A percentile compares a stretch with the other conserved stretches of the same genome.
phyloP scores from a whole-genome alignment of 1,139 yeast genomes.

The Candida albicans region DNA sequence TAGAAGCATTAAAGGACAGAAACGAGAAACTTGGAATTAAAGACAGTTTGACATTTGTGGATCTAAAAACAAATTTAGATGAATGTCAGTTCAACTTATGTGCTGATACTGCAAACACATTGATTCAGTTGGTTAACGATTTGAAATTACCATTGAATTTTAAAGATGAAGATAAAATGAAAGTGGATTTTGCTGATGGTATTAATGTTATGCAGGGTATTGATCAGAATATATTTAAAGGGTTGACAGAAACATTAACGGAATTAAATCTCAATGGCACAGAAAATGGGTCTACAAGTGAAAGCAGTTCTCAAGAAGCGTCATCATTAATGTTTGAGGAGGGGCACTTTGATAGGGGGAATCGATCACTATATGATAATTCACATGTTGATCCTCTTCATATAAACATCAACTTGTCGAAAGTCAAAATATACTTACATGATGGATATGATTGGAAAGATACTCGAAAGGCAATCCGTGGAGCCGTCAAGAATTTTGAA shows the following conservation, averaged over 20 bases:
- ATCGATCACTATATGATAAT: slow-evolving; percentile 2
- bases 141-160: slow-evolving; percentile 66
- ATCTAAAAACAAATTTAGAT: slow-evolving; percentile 51
- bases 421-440: slow-evolving; percentile 54
- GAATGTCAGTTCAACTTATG: slow-evolving; percentile 59
- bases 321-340: slow-evolving; percentile 13
- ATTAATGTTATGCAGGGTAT: slow-evolving; percentile 52
- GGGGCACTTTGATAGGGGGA: slow-evolving; percentile 14
- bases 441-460: slow-evolving; percentile 95
- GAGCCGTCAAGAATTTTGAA: slow-evolving; percentile 64
- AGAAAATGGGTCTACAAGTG: slow-evolving; percentile 4
- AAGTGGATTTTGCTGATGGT: slow-evolving; percentile 31
- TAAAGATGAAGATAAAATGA: slow-evolving; percentile 56
- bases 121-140: slow-evolving; percentile 67
- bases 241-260: slow-evolving; percentile 12
- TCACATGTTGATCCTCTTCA: slow-evolving; percentile 27
- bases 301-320: slow-evolving; percentile 9
- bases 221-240: slow-evolving; percentile 24
- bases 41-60: slow-evolving; percentile 30
- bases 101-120: slow-evolving; percentile 80
- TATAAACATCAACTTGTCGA: slow-evolving; percentile 36
- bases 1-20: slow-evolving; percentile 21
- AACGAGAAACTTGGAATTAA: slow-evolving; percentile 22
- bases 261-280: slow-evolving; percentile 12
- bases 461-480: slow-evolving; percentile 65